phyloP scores from a whole-genome alignment of 1,284 basidiomycete species.

The Peniophora sp. region DNA sequence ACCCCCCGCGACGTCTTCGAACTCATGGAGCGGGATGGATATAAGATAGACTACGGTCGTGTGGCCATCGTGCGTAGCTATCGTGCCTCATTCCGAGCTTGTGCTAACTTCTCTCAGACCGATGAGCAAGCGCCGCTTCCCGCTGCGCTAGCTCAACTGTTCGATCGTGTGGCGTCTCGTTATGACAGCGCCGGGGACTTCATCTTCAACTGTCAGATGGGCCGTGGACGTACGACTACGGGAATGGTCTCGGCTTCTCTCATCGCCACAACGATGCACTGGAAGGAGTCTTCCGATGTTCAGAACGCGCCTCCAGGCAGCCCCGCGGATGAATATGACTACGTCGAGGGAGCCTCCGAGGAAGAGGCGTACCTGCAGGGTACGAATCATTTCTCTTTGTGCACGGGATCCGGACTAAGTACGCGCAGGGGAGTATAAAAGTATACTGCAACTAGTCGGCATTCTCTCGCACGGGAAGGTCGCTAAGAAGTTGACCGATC shows the following conservation, averaged over 20 bases:
- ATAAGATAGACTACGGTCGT: conserved; percentile 82
- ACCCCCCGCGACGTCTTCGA: conserved; percentile 87
- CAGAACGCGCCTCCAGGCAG: conserved; percentile 23
- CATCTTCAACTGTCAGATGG: conserved; percentile 86
- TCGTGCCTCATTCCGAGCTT: conserved; percentile 1
- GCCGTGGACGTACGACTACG: conserved; percentile 78
- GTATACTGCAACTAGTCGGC: conserved; percentile 88
- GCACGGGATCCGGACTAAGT: not conserved
- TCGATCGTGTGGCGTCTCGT: conserved; percentile 65
- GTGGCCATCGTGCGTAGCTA: conserved; percentile 67
- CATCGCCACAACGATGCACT: conserved; percentile 71
- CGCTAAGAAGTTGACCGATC: conserved; percentile 90
- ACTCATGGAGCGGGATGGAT: conserved; percentile 68
- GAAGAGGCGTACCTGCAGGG: conserved; percentile 84
- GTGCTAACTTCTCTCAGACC: conserved; percentile 44
- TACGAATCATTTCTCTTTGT: conserved; percentile 21
- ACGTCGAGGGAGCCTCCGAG: conserved; percentile 73
- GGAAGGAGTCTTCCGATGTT: conserved; percentile 35
- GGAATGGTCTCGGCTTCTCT: conserved; percentile 90
- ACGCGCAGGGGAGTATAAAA: conserved; percentile 86
- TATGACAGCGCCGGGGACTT: conserved; percentile 67
- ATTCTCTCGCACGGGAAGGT: conserved; percentile 84
- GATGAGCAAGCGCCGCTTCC: conserved; percentile 95
- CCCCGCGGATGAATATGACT: conserved; percentile 46
- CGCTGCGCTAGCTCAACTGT: conserved; percentile 70